A percentile compares a stretch with the other conserved stretches of the same genome.
Conservation (phyloP, 768 basidiomycete species). For the Naganishia onofrii region DNA sequence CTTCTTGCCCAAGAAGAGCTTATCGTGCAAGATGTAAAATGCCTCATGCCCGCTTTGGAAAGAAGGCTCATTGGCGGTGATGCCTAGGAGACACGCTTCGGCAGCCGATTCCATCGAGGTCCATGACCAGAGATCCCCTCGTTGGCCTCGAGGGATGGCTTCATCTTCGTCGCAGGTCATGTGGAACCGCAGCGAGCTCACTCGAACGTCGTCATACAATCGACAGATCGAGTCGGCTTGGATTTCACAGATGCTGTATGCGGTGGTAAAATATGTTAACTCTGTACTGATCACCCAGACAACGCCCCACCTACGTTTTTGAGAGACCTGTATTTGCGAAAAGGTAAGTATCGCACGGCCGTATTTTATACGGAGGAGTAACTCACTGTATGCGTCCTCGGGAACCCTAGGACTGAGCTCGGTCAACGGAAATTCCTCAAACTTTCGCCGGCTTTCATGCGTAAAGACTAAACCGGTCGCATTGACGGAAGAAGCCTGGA, state of each 20-base stretch:
- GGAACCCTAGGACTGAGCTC: conserved; percentile 32
- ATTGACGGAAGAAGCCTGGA: conserved; percentile 47
- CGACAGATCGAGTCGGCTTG: conserved; percentile 68
- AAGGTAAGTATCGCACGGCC: neutral
- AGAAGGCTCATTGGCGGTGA: conserved; percentile 55
- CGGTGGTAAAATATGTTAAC: neutral
- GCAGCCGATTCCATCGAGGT: conserved; percentile 66
- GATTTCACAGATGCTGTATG: conserved; percentile 59
- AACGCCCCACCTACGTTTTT: conserved; percentile 16
- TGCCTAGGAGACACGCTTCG: conserved; percentile 65
- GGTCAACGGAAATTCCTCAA: conserved; percentile 38
- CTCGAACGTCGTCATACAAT: conserved; percentile 61
- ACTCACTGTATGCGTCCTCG: conserved; percentile 32
- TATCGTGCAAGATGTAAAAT: conserved; percentile 68
- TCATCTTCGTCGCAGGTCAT: conserved; percentile 53
- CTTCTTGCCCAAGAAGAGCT: conserved; percentile 52
- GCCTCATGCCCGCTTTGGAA: conserved; percentile 58
- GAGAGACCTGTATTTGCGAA: conserved; percentile 18
- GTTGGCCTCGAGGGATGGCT: neutral
- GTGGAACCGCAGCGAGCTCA: conserved; percentile 65
- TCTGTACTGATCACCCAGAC: neutral
- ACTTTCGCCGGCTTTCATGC: conserved; percentile 29
- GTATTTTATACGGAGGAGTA: neutral
- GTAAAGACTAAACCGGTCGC: conserved; percentile 40
- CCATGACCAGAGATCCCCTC: conserved; percentile 63